phyloP scores from a whole-genome alignment of 2,329 filamentous ascomycete species.

The Phialophora verrucosa region DNA sequence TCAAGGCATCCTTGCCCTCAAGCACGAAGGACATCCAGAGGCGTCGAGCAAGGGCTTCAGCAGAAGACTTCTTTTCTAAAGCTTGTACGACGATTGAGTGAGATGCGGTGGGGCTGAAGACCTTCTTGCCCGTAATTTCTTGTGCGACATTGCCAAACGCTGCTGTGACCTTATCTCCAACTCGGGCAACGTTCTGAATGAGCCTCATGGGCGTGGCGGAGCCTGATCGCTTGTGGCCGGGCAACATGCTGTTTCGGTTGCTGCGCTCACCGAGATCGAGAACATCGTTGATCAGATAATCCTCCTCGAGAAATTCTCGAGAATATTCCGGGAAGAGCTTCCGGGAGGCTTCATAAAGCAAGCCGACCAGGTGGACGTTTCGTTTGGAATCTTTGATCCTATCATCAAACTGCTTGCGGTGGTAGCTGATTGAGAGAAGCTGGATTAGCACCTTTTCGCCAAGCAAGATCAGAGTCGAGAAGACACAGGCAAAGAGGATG shows the following conservation, averaged over 20 bases:
- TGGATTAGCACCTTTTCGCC: constrained; percentile 66
- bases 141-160: constrained; percentile 91
- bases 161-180: constrained; percentile 92
- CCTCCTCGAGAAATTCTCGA: constrained; percentile 86
- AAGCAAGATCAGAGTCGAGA: constrained; percentile 63
- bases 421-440: constrained; percentile 71
- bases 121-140: constrained; percentile 92
- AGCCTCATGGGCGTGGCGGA: constrained; percentile 78
- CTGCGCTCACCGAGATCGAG: constrained; percentile 71
- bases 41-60: constrained; percentile 89
- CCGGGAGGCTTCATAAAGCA: constrained; percentile 89
- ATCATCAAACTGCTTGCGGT: constrained; percentile 68
- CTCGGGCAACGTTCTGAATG: constrained; percentile 74
- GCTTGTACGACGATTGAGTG: constrained; percentile 90
- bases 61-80: constrained; percentile 79
- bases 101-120: constrained; percentile 89
- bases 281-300: constrained; percentile 87
- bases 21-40: constrained; percentile 99
- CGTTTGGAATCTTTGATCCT: constrained; percentile 89
- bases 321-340: constrained; percentile 91
- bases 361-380: constrained; percentile 77
- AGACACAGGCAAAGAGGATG: constrained; percentile 63
- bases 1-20: constrained; percentile 81
- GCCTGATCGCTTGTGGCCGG: constrained; percentile 60
- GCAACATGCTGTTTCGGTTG: constrained; percentile 45